Evolutionary conservation across 306 rosid species (phyloP).

Genomic region (Inga laurina): DNA sequence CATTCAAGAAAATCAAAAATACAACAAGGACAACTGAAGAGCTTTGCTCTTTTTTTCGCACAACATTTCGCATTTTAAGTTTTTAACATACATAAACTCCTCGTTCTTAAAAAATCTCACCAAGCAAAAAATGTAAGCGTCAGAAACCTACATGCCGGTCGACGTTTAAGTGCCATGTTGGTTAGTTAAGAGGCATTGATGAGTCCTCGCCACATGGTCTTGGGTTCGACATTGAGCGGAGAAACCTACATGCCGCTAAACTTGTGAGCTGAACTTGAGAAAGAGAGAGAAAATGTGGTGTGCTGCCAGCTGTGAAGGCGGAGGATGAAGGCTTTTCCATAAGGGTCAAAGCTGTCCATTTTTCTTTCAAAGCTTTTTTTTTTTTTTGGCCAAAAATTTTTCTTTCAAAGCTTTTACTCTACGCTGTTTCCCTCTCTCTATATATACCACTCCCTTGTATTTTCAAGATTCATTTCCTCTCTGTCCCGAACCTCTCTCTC

Average conservation of each 20-base stretch:
- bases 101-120: too few species aligned
- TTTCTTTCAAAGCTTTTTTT: conserved; percentile 21
- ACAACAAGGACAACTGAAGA: too few species aligned
- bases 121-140: too few species aligned
- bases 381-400: too few species aligned
- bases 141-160: conserved; percentile 28
- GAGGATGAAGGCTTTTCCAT: conserved; percentile 74
- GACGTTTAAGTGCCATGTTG: too few species aligned
- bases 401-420: conserved; percentile 27
- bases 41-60: too few species aligned
- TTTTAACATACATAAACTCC: too few species aligned
- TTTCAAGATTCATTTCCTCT: conserved; percentile 25
- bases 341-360: conserved; percentile 76
- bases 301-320: conserved; percentile 87
- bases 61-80: too few species aligned
- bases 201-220: too few species aligned
- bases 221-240: too few species aligned
- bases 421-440: neutral
- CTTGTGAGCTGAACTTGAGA: conserved; percentile 25
- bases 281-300: conserved; percentile 48
- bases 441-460: conserved; percentile 7
- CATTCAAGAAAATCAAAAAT: too few species aligned
- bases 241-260: conserved; percentile 25
- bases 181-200: too few species aligned
- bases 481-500: neutral